These are phyloP conservation scores for Diplodia seriata DNA, from an alignment of 2,329 filamentous ascomycete species.

Conservation along the genomic window DNA sequence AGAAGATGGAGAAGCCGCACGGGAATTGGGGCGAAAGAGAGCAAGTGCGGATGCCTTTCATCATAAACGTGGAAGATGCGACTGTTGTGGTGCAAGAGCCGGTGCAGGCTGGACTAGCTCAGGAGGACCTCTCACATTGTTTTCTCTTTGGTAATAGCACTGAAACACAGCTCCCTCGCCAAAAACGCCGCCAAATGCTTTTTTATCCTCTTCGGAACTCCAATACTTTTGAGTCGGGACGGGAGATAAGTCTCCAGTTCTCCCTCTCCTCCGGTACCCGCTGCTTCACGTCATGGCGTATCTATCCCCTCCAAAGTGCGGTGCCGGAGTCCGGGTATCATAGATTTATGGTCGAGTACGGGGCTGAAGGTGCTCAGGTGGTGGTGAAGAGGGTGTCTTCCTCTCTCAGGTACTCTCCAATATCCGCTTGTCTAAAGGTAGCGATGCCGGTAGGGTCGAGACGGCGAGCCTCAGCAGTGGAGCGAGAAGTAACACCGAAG, in stretches of 20 bases:
- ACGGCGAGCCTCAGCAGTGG: slow-evolving; percentile 80
- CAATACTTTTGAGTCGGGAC: slow-evolving; percentile 1
- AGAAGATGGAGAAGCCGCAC: background rate
- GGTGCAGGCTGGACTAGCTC: background rate
- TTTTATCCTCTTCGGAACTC: slow-evolving; percentile 8
- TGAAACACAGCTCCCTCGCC: background rate
- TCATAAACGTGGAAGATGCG: background rate
- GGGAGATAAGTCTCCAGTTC: background rate
- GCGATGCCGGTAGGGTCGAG: slow-evolving; percentile 90
- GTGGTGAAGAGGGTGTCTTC: slow-evolving; percentile 70
- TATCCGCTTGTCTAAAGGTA: slow-evolving; percentile 90
- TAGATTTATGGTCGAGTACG: background rate
- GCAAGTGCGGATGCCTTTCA: background rate
- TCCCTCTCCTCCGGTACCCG: background rate
- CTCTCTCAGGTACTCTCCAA: slow-evolving; percentile 92
- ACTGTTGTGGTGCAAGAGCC: background rate
- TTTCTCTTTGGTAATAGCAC: background rate
- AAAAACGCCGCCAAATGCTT: slow-evolving; percentile 29
- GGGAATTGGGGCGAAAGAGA: background rate
- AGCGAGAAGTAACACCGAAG: slow-evolving; percentile 90
- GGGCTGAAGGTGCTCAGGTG: slow-evolving; percentile 17
- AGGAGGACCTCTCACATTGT: background rate
- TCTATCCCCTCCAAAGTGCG: background rate
- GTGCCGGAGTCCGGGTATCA: slow-evolving; percentile 13
- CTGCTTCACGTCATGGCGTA: background rate